Base-by-base conservation (phyloP, 805 yeast genomes). In the Yarrowia divulgata region DNA sequence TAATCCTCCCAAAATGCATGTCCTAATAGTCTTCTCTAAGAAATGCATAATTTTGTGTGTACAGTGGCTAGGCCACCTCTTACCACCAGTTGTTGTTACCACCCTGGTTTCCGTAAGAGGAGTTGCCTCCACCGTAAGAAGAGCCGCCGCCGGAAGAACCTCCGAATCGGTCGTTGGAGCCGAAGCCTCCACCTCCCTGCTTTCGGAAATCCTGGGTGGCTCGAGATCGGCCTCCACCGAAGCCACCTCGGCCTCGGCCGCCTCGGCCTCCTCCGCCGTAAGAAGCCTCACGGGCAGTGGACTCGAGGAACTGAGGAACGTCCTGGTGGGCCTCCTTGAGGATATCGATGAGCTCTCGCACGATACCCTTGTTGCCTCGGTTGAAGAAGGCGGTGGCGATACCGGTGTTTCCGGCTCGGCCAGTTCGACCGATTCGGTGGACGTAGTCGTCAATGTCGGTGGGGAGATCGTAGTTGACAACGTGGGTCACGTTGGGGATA, bases 391-490 rank as follows among this genome's bases (percentile, higher is more conserved):
- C 97, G 74, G 98, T 93, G 73, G 99, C 98, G 76, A 91, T 85
- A 90, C 99, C 99, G 72, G 90, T 88, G 84, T 95, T 95, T 87
- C 99, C 99, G 77, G 99, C 99, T 88, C 99, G 95, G 83, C 99
- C 99, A 78, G 99, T 95, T 88, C 99, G 94, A 87, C 99, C 99
- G 79, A 95, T 95, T 85, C 99, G 91, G 85, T 95, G 99, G 71
- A 95, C 99, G 79, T 95, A 95, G 82, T 95, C 99, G 81, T 95
- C 99, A 77, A 95, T 90, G 81, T 95, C 98, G 79, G 90, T 84
- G 80, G 99, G 99, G 80, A 95, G 85, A 80, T 95, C 99, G 81
- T 90, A 95, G 87, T 95, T 95, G 82, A 95, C 90, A 78, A 95
- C 99, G 79, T 94, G 98, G 62, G 96, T 90, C 75, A 95, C 99